Conservation (phyloP, 139 green algal species). For the Tetraselmis striata region DNA sequence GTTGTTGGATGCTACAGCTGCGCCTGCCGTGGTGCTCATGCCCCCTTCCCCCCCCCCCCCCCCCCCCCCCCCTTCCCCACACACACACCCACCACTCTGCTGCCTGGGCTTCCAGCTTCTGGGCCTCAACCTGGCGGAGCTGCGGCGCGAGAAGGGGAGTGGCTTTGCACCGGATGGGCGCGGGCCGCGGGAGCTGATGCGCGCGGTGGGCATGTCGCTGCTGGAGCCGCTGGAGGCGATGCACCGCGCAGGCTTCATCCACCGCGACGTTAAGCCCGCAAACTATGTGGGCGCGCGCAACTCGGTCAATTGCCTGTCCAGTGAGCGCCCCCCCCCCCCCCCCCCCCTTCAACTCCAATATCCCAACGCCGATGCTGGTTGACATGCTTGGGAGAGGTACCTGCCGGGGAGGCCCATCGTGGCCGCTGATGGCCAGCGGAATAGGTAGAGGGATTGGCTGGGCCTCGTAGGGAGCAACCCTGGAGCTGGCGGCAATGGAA, state of each 20-base stretch:
- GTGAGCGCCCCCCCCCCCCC: neutral
- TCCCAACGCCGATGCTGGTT: neutral
- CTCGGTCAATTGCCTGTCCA: neutral
- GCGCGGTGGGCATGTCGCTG: constrained; percentile 24
- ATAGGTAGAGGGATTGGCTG: too few relatives aligned
- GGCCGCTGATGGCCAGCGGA: too few relatives aligned
- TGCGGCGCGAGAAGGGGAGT: constrained; percentile 26
- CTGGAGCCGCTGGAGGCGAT: constrained; percentile 53
- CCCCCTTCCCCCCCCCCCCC: neutral
- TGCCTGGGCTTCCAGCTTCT: constrained; percentile 61
- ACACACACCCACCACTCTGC: too few relatives aligned
- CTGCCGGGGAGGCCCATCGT: neutral
- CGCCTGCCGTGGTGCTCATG: too few relatives aligned
- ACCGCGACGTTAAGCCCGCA: constrained; percentile 79
- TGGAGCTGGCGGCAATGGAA: too few relatives aligned
- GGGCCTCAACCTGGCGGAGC: constrained; percentile 63
- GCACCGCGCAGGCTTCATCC: constrained; percentile 56
- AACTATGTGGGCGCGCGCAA: constrained; percentile 52
- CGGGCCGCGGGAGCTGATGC: neutral
- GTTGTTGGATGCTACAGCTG: neutral
- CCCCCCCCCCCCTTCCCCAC: too few relatives aligned
- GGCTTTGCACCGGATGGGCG: constrained; percentile 24
- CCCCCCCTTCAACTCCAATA: neutral
- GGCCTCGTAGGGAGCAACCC: too few relatives aligned
- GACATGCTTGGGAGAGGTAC: neutral